Conservation (phyloP, 2,329 filamentous ascomycete genomes). For the Aspergillus jensenii region DNA sequence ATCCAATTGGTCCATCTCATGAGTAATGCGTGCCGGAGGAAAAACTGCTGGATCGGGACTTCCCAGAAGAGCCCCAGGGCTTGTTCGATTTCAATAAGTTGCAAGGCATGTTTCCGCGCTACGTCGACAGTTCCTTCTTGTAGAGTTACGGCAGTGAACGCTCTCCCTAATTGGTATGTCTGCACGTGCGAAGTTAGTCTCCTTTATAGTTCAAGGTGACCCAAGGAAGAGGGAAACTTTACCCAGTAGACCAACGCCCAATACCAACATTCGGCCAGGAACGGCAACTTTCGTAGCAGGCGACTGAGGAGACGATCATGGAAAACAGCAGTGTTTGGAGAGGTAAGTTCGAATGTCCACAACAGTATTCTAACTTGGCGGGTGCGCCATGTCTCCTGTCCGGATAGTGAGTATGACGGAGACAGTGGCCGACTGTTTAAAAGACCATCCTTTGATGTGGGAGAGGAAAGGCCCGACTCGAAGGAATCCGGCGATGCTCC, state of each 20-base stretch:
- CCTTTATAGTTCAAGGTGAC: neutral
- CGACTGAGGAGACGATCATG: slow-evolving; percentile 62
- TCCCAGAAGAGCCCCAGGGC: slow-evolving; percentile 65
- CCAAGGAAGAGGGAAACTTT: slow-evolving; percentile 28
- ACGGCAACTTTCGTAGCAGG: slow-evolving; percentile 66
- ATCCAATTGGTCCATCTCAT: slow-evolving; percentile 70
- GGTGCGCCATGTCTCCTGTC: slow-evolving; percentile 52
- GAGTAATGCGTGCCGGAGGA: slow-evolving; percentile 54
- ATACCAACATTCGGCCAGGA: slow-evolving; percentile 74
- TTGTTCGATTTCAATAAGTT: slow-evolving; percentile 67
- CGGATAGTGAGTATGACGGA: slow-evolving; percentile 40
- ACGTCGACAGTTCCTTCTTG: slow-evolving; percentile 67
- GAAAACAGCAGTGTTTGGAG: slow-evolving; percentile 63
- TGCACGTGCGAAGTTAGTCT: slow-evolving; percentile 31
- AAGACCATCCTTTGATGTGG: slow-evolving; percentile 36
- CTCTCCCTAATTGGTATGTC: slow-evolving; percentile 74
- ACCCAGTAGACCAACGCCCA: slow-evolving; percentile 78
- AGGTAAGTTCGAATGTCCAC: slow-evolving; percentile 50
- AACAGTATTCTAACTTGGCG: slow-evolving; percentile 50
- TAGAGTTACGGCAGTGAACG: slow-evolving; percentile 68
- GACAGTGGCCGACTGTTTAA: slow-evolving; percentile 33
- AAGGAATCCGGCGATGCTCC: slow-evolving; percentile 37
- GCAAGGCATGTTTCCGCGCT: slow-evolving; percentile 66
- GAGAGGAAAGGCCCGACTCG: slow-evolving; percentile 42
- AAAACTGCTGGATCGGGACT: slow-evolving; percentile 59